Percentiles rank a stretch among this genome's conserved stretches.
Conservation (phyloP, 2,329 filamentous ascomycete species). For the Cladophialophora exuberans region DNA sequence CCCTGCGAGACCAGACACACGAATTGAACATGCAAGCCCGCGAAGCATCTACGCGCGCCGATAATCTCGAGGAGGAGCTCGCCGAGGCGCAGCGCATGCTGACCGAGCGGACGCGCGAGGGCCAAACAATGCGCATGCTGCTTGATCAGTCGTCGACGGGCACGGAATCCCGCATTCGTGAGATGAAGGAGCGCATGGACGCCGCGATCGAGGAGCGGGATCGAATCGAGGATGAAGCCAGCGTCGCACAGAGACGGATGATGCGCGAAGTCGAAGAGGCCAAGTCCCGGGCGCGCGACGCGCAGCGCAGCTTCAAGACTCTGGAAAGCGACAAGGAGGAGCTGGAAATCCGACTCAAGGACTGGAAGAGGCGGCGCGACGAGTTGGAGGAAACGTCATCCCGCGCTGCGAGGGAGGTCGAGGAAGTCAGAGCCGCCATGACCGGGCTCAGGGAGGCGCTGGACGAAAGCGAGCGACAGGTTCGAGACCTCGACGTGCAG, state of each 20-base stretch:
- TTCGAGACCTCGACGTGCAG: constrained; percentile 81
- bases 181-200: constrained; percentile 88
- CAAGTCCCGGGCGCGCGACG: constrained; percentile 75
- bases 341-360: constrained; percentile 71
- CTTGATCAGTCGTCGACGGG: constrained; percentile 83
- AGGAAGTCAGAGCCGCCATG: constrained; percentile 76
- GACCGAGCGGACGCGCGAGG: constrained; percentile 84
- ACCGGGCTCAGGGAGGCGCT: constrained; percentile 76
- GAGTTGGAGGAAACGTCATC: constrained; percentile 74
- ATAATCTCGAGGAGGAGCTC: constrained; percentile 89
- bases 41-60: constrained; percentile 78
- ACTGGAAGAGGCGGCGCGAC: constrained; percentile 73
- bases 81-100: constrained; percentile 85
- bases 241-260: constrained; percentile 72
- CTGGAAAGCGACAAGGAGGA: constrained; percentile 77
- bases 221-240: constrained; percentile 86
- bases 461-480: constrained; percentile 84
- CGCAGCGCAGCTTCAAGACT: constrained; percentile 74
- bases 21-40: constrained; percentile 91
- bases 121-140: constrained; percentile 89
- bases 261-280: constrained; percentile 86
- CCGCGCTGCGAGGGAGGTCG: constrained; percentile 71
- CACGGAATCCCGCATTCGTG: constrained; percentile 78
- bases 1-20: constrained; percentile 88
- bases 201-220: constrained; percentile 92